Base-by-base conservation (phyloP, 768 basidiomycete species). In the Mycena rebaudengoi region DNA sequence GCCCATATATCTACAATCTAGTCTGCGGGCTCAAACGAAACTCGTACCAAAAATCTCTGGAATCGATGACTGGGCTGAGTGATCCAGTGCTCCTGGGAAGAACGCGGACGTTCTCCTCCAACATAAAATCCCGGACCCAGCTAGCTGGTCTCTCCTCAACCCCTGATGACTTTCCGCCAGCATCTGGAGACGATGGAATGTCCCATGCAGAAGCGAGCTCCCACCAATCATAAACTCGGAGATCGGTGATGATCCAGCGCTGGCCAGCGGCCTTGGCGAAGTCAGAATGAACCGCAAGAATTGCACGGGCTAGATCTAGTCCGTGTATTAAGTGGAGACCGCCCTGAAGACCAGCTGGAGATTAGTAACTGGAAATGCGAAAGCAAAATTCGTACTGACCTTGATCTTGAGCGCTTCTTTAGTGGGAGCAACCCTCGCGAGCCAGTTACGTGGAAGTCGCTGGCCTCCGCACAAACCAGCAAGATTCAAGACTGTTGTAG, bases 181-280 rank as follows among this genome's bases (percentile, higher is more conserved):
- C n/a, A n/a, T n/a, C n/a, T n/a, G n/a, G n/a, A n/a, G 52, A 52
- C 39, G 20, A 52, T 55, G 37, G 39, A 13, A 73, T 60, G 1
- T 82, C 85, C 87, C 87, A 89, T 4, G 84, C 82, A 7, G 82
- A 82, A 1, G 84, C 85, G 5, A 89, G 76, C 66, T 89, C 86
- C 87, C 87, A 90, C 88, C 88, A 90, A 71, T 90, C 88, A 68
- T 88, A 87, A 37, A 87, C 81, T 7, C 85, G 80, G 20, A 77
- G 78, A 63, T 88, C 86, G 3, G 83, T 86, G 32, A 88, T 71
- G 4, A 88, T 69, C 86, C 86, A 88, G 7, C 87, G 80, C 69
- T 87, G 79, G 0, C 86, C 86, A 4, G 72, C 64, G 1, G 86
- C 82, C 43, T 78, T 79, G 28, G 64, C 52, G 50, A 84, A 83